phyloP scores from a whole-genome alignment of 352 stramenopile genomes.

The Plasmopara halstedii region DNA sequence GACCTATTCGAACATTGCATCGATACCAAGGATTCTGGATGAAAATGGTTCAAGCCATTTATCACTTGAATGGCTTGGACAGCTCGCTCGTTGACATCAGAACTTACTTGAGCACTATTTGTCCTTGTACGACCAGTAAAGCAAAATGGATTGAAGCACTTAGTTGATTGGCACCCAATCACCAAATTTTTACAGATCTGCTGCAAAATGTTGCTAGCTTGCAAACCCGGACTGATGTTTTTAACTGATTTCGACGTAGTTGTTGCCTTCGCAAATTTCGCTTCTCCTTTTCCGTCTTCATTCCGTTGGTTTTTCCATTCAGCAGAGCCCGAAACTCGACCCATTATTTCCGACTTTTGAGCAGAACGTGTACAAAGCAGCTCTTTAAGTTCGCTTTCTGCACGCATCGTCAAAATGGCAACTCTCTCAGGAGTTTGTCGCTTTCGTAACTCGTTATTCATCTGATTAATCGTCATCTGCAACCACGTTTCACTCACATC shows the following conservation, averaged over 20 bases:
- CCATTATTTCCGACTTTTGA: conserved; percentile 45
- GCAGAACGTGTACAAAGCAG: conserved; percentile 23
- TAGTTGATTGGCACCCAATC: conserved; percentile 26
- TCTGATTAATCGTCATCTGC: conserved; percentile 31
- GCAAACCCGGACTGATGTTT: neutral
- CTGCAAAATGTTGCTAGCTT: conserved; percentile 29
- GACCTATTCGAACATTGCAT: conserved; percentile 26
- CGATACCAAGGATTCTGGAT: conserved; percentile 25
- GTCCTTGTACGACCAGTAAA: conserved; percentile 13
- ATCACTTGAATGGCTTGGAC: conserved; percentile 42
- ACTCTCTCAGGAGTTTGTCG: conserved; percentile 22
- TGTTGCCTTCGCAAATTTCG: neutral
- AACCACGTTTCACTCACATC: conserved; percentile 69
- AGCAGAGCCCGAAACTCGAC: conserved; percentile 65
- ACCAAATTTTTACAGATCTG: conserved; percentile 40
- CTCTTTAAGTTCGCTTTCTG: conserved; percentile 38
- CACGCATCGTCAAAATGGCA: conserved; percentile 29
- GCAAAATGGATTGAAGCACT: conserved; percentile 44
- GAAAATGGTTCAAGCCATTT: conserved; percentile 32
- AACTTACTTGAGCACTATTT: neutral
- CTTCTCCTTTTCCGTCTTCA: conserved; percentile 45
- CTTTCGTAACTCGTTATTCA: conserved; percentile 40
- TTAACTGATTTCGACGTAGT: neutral
- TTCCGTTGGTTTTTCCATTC: conserved; percentile 70
- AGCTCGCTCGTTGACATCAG: conserved; percentile 36